These are phyloP conservation scores for Alopecurus myosuroides DNA, from an alignment of 176 grass and related monocot species.

Conservation along the genomic window DNA sequence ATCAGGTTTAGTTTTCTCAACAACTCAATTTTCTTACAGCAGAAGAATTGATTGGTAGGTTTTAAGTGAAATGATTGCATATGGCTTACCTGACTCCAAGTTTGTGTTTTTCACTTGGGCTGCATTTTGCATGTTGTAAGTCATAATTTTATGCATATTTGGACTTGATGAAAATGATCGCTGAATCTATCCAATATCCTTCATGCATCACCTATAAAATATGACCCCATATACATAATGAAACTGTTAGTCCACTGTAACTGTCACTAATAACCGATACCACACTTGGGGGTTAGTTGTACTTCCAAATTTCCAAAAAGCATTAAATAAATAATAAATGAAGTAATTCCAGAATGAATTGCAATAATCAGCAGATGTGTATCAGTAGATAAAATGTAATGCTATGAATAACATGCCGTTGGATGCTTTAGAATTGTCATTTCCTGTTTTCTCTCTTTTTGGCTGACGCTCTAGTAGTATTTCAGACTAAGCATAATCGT, in stretches of 20 bases:
- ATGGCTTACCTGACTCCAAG: background rate
- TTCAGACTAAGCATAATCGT: constrained; percentile 4
- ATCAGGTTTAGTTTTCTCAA: constrained; percentile 65
- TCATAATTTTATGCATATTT: background rate
- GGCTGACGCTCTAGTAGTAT: background rate
- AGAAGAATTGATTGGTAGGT: constrained; percentile 4
- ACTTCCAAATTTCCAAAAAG: constrained; percentile 1
- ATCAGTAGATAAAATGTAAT: background rate
- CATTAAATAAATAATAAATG: background rate
- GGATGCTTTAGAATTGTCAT: background rate
- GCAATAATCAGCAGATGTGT: background rate
- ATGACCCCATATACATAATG: background rate
- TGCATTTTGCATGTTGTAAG: background rate
- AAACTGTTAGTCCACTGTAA: background rate
- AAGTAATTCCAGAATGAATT: background rate
- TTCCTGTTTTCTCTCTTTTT: constrained; percentile 16
- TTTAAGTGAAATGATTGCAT: background rate
- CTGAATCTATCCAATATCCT: background rate
- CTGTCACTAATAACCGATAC: background rate
- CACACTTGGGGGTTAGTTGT: background rate
- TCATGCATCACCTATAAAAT: background rate
- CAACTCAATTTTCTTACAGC: background rate
- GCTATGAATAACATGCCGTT: background rate
- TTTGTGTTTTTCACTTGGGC: background rate
- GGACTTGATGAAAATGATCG: background rate